Percentiles rank a stretch among this genome's conserved stretches.
phyloP scores from a whole-genome alignment of 2,329 filamentous ascomycete genomes.

The Alternaria postmessia region DNA sequence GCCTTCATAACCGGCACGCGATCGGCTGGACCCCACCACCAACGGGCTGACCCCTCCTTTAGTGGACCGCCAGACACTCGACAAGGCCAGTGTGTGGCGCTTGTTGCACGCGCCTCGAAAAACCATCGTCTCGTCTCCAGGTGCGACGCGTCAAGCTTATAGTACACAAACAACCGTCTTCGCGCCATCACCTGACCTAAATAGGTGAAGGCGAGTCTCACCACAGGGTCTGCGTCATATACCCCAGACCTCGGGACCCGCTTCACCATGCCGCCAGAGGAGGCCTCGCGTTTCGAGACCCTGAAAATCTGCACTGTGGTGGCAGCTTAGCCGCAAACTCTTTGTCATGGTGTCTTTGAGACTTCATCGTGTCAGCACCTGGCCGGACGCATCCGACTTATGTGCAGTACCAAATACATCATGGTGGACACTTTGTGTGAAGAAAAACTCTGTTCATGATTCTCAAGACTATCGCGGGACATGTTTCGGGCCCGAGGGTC shows the following conservation, averaged over 20 bases:
- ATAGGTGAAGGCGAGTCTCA: constrained; percentile 10
- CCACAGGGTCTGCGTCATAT: constrained; percentile 19
- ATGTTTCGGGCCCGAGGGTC: constrained; percentile 8
- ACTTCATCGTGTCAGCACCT: constrained; percentile 15
- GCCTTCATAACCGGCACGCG: constrained; percentile 36
- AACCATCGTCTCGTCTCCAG: constrained; percentile 39
- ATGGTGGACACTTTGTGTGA: constrained; percentile 5
- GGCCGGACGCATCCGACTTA: constrained; percentile 25
- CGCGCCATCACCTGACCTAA: constrained; percentile 47
- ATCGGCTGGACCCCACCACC: constrained; percentile 45
- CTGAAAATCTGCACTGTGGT: constrained; percentile 36
- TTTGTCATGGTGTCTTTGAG: constrained; percentile 19
- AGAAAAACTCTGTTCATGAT: constrained; percentile 9
- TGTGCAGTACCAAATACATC: constrained; percentile 11
- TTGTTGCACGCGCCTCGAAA: constrained; percentile 32
- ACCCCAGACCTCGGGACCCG: constrained; percentile 27
- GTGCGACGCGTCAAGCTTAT: constrained; percentile 42
- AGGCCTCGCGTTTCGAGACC: constrained; percentile 41
- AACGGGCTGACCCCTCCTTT: constrained; percentile 45
- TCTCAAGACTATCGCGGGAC: constrained; percentile 5
- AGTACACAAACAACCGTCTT: constrained; percentile 45
- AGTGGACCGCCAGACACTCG: constrained; percentile 34
- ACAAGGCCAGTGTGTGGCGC: constrained; percentile 38
- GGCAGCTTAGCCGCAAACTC: constrained; percentile 27
- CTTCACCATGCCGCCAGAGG: constrained; percentile 39